phyloP scores from a whole-genome alignment of 129 eudicot species.

The Daucus carota region DNA sequence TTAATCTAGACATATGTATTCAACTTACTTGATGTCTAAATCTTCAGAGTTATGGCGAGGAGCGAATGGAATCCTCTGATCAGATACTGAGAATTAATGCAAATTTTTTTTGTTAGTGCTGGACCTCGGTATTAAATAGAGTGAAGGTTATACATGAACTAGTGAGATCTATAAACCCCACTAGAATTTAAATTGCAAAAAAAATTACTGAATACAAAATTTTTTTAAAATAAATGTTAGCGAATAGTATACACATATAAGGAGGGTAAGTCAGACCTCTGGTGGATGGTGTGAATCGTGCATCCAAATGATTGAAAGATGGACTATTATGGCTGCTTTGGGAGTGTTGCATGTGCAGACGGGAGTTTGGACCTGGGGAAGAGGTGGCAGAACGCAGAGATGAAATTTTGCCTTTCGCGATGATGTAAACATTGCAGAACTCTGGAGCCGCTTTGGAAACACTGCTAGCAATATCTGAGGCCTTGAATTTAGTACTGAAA shows the following conservation, averaged over 20 bases:
- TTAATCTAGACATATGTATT: neutral
- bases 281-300: conserved; percentile 15
- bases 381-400: conserved; percentile 19
- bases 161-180: too few relatives aligned
- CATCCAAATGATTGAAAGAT: conserved; percentile 8
- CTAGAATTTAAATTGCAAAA: too few relatives aligned
- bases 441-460: conserved; percentile 35
- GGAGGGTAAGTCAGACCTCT: conserved; percentile 16
- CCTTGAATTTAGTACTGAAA: conserved; percentile 37
- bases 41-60: conserved; percentile 19
- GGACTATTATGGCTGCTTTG: neutral
- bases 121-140: neutral
- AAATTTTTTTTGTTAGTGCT: neutral
- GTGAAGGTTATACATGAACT: neutral
- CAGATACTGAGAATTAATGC: conserved; percentile 13
- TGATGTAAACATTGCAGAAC: conserved; percentile 39
- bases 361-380: conserved; percentile 16
- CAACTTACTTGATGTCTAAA: conserved; percentile 34
- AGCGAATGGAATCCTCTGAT: conserved; percentile 16
- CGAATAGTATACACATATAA: too few relatives aligned
- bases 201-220: too few relatives aligned
- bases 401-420: conserved; percentile 40
- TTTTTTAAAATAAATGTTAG: too few relatives aligned
- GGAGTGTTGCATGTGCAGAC: conserved; percentile 5
- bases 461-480: conserved; percentile 20